Percentiles rank a stretch among this genome's conserved stretches.
These are phyloP conservation scores for Aphanomyces cochlioides DNA, from an alignment of 352 stramenopile species.

Conservation along the genomic window DNA sequence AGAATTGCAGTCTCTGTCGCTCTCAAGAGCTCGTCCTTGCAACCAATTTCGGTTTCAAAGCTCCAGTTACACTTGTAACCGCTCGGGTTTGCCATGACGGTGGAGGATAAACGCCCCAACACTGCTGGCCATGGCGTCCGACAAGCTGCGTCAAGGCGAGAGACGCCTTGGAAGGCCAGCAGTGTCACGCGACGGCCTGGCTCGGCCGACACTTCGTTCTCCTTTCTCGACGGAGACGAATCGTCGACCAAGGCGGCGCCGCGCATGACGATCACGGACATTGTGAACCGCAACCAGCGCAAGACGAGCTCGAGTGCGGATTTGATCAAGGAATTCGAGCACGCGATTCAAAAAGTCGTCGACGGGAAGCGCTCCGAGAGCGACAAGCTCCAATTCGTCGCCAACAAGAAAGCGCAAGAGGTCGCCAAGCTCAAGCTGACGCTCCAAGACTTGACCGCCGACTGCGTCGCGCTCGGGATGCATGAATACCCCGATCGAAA, in stretches of 20 bases:
- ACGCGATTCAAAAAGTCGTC: conserved; percentile 72
- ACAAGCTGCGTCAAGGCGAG: too few species aligned
- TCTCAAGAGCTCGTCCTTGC: too few species aligned
- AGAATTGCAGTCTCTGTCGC: too few species aligned
- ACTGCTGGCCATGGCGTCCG: not conserved
- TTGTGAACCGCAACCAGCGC: conserved; percentile 12
- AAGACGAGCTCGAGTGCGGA: conserved; percentile 57
- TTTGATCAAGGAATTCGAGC: conserved; percentile 69
- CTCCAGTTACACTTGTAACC: too few species aligned
- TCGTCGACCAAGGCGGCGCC: not conserved
- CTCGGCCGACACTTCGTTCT: too few species aligned
- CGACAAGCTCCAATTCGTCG: conserved; percentile 64
- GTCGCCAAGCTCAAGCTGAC: conserved; percentile 57
- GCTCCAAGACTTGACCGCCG: conserved; percentile 71
- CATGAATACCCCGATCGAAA: conserved; percentile 32
- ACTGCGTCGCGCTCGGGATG: conserved; percentile 58
- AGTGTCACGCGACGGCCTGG: too few species aligned
- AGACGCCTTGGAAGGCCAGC: too few species aligned
- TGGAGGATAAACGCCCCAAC: not conserved
- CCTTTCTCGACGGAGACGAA: too few species aligned
- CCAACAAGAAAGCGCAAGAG: conserved; percentile 65
- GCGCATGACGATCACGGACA: conserved; percentile 19
- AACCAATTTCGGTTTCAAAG: too few species aligned
- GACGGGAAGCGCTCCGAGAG: conserved; percentile 73
- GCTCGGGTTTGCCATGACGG: too few species aligned